Conservation (phyloP, 78 protist species). For the Emiliania huxleyi region DNA sequence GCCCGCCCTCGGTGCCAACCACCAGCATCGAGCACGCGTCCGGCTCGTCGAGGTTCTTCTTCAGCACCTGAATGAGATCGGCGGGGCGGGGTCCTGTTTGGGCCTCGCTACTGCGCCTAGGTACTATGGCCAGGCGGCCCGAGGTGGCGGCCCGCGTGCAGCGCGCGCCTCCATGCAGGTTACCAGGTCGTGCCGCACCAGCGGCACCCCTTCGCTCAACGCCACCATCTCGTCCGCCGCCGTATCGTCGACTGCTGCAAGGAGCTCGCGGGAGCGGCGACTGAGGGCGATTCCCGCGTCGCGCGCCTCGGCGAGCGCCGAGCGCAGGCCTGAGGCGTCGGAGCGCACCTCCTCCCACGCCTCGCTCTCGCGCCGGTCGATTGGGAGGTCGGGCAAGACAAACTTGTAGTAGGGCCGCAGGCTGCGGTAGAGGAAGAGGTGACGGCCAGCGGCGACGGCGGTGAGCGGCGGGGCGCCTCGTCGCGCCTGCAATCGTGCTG, state of each 20-base stretch:
- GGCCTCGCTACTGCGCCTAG: no score
- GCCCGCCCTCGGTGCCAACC: slow-evolving; percentile 58
- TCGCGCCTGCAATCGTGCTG: no score
- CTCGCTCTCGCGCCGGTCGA: background rate
- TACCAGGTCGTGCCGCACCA: slow-evolving; percentile 29
- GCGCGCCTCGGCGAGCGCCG: background rate
- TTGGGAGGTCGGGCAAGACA: slow-evolving; percentile 31
- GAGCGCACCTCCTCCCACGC: slow-evolving; percentile 8
- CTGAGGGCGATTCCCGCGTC: slow-evolving; percentile 16
- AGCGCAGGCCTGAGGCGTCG: background rate
- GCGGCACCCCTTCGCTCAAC: background rate
- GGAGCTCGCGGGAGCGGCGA: slow-evolving; percentile 28
- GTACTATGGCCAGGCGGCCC: no score
- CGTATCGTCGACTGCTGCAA: no score
- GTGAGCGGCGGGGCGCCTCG: background rate
- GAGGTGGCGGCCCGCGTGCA: no score
- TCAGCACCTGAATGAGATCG: no score
- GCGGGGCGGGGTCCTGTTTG: no score
- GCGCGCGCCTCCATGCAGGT: slow-evolving; percentile 59
- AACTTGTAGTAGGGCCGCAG: slow-evolving; percentile 67
- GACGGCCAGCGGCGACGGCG: slow-evolving; percentile 52
- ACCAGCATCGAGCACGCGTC: slow-evolving; percentile 46
- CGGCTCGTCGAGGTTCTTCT: slow-evolving; percentile 56
- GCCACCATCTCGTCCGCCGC: background rate
- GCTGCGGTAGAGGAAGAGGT: slow-evolving; percentile 54